Conservation (phyloP, 2,329 filamentous ascomycete species). For the Fusarium mangiferae region DNA sequence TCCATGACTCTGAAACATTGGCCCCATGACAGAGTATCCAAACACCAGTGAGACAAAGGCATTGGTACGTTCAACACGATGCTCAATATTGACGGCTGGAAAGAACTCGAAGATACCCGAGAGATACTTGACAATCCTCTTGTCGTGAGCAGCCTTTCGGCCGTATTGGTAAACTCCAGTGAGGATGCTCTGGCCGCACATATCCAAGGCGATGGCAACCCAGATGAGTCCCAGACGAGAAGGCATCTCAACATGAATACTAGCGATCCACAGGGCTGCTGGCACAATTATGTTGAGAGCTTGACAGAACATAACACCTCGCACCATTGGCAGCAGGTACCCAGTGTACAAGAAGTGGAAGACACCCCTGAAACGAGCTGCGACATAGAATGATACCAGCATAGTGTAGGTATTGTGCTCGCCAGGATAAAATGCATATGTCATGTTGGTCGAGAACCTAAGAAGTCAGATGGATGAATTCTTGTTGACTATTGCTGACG, state of each 20-base stretch:
- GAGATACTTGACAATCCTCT: slow-evolving; percentile 41
- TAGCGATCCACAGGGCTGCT: slow-evolving; percentile 67
- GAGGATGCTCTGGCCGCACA: slow-evolving; percentile 58
- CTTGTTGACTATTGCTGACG: background rate
- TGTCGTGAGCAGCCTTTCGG: slow-evolving; percentile 27
- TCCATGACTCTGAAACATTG: slow-evolving; percentile 66
- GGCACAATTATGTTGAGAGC: slow-evolving; percentile 58
- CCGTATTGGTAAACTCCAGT: slow-evolving; percentile 53
- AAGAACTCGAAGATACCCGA: slow-evolving; percentile 64
- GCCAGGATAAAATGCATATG: slow-evolving; percentile 61
- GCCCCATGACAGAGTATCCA: slow-evolving; percentile 70
- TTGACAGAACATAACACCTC: slow-evolving; percentile 63
- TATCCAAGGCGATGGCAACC: slow-evolving; percentile 64
- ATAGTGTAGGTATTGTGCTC: slow-evolving; percentile 64
- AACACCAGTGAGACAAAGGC: slow-evolving; percentile 73
- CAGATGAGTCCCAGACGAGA: slow-evolving; percentile 66
- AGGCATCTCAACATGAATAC: slow-evolving; percentile 66
- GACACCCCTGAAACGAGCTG: slow-evolving; percentile 64
- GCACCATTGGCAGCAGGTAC: slow-evolving; percentile 65
- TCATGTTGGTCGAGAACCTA: slow-evolving; percentile 70
- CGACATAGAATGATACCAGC: slow-evolving; percentile 69
- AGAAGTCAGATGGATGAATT: background rate
- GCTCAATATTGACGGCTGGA: slow-evolving; percentile 73
- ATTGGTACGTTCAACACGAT: slow-evolving; percentile 71
- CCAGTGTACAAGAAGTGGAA: slow-evolving; percentile 59